Conservation (phyloP, 2,329 filamentous ascomycete species). For the Colletotrichum magnum region DNA sequence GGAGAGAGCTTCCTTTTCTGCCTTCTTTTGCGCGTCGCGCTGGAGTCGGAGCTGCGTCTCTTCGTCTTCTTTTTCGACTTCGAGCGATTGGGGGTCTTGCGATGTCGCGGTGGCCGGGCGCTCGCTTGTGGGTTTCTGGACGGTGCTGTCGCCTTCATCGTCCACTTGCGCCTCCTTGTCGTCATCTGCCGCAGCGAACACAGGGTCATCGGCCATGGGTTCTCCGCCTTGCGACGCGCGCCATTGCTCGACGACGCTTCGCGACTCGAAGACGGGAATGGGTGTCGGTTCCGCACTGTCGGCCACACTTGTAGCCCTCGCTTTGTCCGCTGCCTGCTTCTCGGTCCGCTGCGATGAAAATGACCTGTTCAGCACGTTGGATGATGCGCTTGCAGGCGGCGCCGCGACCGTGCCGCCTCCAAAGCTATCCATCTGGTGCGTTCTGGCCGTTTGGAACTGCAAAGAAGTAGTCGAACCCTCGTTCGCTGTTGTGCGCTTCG, state of each 20-base stretch:
- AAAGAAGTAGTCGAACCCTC: conserved; percentile 45
- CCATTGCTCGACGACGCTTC: conserved; percentile 5
- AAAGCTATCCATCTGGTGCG: conserved; percentile 50
- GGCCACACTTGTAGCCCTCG: conserved; percentile 31
- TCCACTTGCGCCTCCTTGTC: background rate
- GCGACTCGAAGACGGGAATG: conserved; percentile 4
- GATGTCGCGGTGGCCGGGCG: background rate
- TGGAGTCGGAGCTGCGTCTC: conserved; percentile 40
- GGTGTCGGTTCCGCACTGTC: conserved; percentile 36
- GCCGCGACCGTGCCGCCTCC: conserved; percentile 47
- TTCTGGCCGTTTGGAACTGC: conserved; percentile 60
- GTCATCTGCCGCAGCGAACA: background rate
- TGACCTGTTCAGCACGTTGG: conserved; percentile 59
- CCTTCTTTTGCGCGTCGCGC: conserved; percentile 46
- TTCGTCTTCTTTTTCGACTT: conserved; percentile 36
- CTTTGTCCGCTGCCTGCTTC: conserved; percentile 1
- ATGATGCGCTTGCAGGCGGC: conserved; percentile 58
- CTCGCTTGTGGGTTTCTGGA: background rate
- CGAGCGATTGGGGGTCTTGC: conserved; percentile 35
- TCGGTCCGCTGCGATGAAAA: conserved; percentile 46
- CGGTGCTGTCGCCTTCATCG: background rate
- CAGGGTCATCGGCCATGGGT: background rate
- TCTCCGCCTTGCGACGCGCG: background rate
- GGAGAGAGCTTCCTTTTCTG: conserved; percentile 58
- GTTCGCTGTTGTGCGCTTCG: conserved; percentile 20